phyloP scores from a whole-genome alignment of 2,329 filamentous ascomycete genomes.

The Ophiocordyceps camponoti-saundersi region DNA sequence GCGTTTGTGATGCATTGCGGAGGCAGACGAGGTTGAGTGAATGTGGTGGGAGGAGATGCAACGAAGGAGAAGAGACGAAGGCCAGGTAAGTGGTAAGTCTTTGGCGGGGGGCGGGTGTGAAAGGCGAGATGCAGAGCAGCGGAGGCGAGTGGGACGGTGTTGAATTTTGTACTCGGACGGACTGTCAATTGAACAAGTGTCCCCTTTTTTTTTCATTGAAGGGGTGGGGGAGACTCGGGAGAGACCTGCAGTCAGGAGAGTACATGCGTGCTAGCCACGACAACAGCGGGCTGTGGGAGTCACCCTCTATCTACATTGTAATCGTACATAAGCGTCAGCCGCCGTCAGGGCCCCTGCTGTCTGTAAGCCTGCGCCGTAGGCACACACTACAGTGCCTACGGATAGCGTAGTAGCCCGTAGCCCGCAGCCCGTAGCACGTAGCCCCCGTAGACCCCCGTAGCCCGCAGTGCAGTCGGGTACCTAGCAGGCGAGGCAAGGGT shows the following conservation, averaged over 20 bases:
- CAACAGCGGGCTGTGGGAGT: too few relatives aligned
- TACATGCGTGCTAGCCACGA: neutral
- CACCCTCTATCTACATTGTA: too few relatives aligned
- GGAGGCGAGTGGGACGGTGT: constrained; percentile 5
- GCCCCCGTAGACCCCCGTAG: too few relatives aligned
- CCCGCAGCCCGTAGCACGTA: too few relatives aligned
- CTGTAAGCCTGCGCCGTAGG: too few relatives aligned
- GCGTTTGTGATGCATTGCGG: constrained; percentile 31
- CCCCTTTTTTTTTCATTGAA: constrained; percentile 13
- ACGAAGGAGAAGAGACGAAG: neutral
- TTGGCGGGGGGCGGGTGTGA: neutral
- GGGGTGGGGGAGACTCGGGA: too few relatives aligned
- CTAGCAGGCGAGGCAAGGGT: too few relatives aligned
- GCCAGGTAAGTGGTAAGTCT: neutral
- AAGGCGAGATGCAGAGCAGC: constrained; percentile 2
- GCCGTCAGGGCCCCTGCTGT: too few relatives aligned
- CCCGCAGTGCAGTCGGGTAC: too few relatives aligned
- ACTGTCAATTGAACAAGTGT: constrained; percentile 26
- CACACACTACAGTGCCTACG: too few relatives aligned
- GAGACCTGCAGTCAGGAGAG: neutral
- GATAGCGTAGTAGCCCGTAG: too few relatives aligned
- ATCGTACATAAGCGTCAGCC: too few relatives aligned
- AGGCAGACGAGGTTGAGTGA: constrained; percentile 1
- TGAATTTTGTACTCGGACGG: constrained; percentile 15
- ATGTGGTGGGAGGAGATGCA: neutral